Percentiles rank a stretch among this genome's conserved stretches.
Evolutionary conservation across 2,329 filamentous ascomycete genomes (phyloP).

Genomic region (Ophiocordyceps polyrhachis-furcata): DNA sequence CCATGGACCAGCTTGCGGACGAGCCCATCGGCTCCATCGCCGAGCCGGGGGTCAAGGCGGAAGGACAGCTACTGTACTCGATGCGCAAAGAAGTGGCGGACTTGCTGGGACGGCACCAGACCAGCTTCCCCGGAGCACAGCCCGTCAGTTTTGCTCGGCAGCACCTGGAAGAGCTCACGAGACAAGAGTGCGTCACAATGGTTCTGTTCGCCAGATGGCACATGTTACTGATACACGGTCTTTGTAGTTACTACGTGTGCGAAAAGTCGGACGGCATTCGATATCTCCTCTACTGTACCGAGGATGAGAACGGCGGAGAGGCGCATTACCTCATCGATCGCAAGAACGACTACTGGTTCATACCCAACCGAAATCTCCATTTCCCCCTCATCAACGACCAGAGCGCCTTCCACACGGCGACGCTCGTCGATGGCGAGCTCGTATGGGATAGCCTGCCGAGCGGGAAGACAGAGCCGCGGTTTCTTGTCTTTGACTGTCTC

Average conservation of each 20-base stretch:
- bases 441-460: slow-evolving; percentile 62
- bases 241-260: slow-evolving; percentile 71
- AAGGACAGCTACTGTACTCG: slow-evolving; percentile 34
- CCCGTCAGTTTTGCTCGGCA: slow-evolving; percentile 76
- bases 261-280: slow-evolving; percentile 96
- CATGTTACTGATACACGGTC: neutral
- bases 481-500: slow-evolving; percentile 85
- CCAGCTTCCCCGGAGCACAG: slow-evolving; percentile 73
- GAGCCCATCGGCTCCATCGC: slow-evolving; percentile 30
- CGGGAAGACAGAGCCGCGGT: slow-evolving; percentile 54
- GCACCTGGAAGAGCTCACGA: slow-evolving; percentile 67
- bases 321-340: slow-evolving; percentile 89
- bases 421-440: slow-evolving; percentile 81
- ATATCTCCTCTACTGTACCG: slow-evolving; percentile 79
- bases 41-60: slow-evolving; percentile 46
- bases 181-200: slow-evolving; percentile 41
- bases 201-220: neutral
- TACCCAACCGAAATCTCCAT: slow-evolving; percentile 51
- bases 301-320: slow-evolving; percentile 41
- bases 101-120: slow-evolving; percentile 51
- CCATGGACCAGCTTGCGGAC: slow-evolving; percentile 13
- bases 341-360: slow-evolving; percentile 90
- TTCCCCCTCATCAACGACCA: slow-evolving; percentile 56
- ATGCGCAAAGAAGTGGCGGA: slow-evolving; percentile 58
- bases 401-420: slow-evolving; percentile 54